Percentiles rank a stretch among this genome's conserved stretches.
phyloP scores from a whole-genome alignment of 139 green algal genomes.

The Chlorella sp. region DNA sequence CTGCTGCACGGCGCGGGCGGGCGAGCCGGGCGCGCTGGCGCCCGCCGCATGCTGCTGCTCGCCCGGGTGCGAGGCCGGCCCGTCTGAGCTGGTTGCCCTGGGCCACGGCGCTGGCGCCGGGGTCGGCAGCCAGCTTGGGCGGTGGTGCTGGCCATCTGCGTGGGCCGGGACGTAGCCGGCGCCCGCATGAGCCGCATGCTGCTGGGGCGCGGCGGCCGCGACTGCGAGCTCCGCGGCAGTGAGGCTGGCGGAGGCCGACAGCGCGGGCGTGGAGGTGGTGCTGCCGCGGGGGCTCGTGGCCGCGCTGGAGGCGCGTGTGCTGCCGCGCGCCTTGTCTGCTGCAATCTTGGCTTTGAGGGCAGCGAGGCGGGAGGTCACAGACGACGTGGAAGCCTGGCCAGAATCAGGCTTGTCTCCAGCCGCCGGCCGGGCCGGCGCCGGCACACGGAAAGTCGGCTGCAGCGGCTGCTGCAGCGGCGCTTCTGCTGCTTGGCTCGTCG shows the following conservation, averaged over 20 bases:
- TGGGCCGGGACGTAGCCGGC: slow-evolving; percentile 1
- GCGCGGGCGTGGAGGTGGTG: neutral
- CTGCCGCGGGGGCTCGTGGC: too few species aligned
- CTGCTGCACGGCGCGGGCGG: neutral
- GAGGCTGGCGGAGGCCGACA: neutral
- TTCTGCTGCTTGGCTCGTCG: too few species aligned
- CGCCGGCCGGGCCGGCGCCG: too few species aligned
- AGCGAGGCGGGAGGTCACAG: slow-evolving; percentile 25
- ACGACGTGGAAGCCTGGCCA: too few species aligned
- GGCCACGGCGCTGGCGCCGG: neutral
- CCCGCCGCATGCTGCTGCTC: neutral
- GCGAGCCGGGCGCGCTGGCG: neutral
- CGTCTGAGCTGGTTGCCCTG: neutral
- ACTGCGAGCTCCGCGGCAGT: neutral
- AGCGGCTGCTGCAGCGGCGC: too few species aligned
- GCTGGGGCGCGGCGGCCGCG: neutral
- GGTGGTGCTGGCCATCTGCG: slow-evolving; percentile 9
- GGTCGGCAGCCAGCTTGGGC: slow-evolving; percentile 25
- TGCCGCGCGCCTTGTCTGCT: slow-evolving; percentile 20
- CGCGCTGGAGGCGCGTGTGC: too few species aligned
- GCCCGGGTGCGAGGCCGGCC: too few species aligned
- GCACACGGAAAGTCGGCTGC: too few species aligned
- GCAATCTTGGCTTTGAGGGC: slow-evolving; percentile 36
- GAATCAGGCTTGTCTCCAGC: too few species aligned
- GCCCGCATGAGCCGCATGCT: neutral